Base-by-base conservation (phyloP, 768 basidiomycete genomes). In the Calocera viscosa region DNA sequence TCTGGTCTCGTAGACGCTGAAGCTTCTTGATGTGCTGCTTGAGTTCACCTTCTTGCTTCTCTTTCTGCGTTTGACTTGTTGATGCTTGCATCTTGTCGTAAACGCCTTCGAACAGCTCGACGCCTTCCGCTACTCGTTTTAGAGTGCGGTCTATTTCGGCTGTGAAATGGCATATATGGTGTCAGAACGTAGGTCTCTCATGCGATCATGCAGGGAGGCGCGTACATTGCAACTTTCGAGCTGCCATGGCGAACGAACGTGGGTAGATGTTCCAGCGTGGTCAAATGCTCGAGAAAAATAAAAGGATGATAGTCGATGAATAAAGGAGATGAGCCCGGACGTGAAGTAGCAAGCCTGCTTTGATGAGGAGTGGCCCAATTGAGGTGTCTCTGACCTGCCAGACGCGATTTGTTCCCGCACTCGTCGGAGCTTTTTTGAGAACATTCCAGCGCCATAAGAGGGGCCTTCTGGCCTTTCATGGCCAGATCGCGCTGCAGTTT, bases 21-120 rank as follows among this genome's bases (percentile, higher is more conserved):
- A 91, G 82, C 76, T 91, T 91, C 86, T 99, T 99, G 74, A 99
- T 98, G 81, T 99, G 96, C 64, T 94, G 95, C 80, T 98, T 94
- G 75, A 98, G 80, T 72, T 98, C 89, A 2, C 82, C 86, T 77
- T 99, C 96, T 64, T 92, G 86, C 78, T 99, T 99, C 84, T 98
- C 96, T 77, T 97, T 97, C 80, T 97, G 94, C 0, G 95, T 91
- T 76, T 94, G 88, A 79, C 96, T 98, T 34, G 91, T 90, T 19
- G 94, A 90, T 63, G 89, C 83, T 76, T 94, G 90, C 87, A 99
- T 94, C 84, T 98, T 99, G 76, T 96, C 94, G 76, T 95, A 96
- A 76, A 96, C 94, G 78, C 83, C 86, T 78, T 94, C 92, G 75
- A 94, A 94, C 76, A 90, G 83, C 80, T 93, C 91, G 72, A 98